Evolutionary conservation across 345 rosid genomes (phyloP).

Genomic region (Populus alba): DNA sequence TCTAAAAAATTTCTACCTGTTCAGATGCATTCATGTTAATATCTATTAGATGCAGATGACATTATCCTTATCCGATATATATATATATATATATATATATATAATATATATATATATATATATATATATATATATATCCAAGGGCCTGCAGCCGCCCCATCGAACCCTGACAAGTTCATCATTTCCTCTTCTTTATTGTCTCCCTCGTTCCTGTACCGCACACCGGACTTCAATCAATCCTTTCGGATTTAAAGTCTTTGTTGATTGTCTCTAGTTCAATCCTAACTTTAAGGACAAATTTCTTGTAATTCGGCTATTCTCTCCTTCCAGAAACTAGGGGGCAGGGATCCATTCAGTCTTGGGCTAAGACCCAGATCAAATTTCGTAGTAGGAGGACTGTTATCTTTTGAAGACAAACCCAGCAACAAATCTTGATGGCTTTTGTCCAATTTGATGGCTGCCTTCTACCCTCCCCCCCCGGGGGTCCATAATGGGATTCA

Average conservation of each 20-base stretch:
- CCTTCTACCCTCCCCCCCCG: too few species aligned
- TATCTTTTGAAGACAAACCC: not conserved
- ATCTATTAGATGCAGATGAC: too few species aligned
- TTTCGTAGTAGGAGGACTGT: not conserved
- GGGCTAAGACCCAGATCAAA: not conserved
- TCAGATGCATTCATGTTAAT: too few species aligned
- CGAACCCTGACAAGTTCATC: not conserved
- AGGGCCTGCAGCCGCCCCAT: not conserved
- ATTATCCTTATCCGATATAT: too few species aligned
- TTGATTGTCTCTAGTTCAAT: not conserved
- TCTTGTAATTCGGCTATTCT: not conserved
- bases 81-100: too few species aligned
- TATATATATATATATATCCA: too few species aligned
- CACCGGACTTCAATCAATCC: not conserved
- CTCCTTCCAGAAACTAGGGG: not conserved
- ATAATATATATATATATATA: too few species aligned
- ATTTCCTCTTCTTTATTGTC: not conserved
- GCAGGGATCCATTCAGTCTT: not conserved
- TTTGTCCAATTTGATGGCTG: not conserved
- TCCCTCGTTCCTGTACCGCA: not conserved
- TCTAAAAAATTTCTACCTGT: too few species aligned
- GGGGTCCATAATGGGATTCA: not conserved
- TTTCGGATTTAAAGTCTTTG: not conserved
- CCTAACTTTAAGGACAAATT: not conserved
- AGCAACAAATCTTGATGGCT: not conserved